A percentile compares a stretch with the other conserved stretches of the same genome.
Evolutionary conservation across 1,139 yeast genomes (phyloP).

Genomic region (Hyphopichia burtonii): DNA sequence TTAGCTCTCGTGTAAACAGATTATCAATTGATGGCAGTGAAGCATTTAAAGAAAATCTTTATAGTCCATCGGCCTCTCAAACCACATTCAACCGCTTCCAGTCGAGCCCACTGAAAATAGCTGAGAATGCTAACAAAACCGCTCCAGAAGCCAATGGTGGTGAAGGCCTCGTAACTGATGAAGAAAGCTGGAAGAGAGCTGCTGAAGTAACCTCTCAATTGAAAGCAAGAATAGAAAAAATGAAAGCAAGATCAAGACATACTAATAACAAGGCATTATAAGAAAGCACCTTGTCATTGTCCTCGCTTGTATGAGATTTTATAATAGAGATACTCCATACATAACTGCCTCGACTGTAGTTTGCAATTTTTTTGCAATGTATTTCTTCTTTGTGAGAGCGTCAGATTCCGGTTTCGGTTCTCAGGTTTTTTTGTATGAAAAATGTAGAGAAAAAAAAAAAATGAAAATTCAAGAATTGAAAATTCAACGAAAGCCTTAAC

Average conservation of each 20-base stretch:
- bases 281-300: neutral
- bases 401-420: conserved; percentile 1
- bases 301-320: neutral
- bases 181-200: conserved; percentile 85
- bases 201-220: conserved; percentile 85
- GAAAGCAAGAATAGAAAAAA: conserved; percentile 83
- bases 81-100: conserved; percentile 11
- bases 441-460: neutral
- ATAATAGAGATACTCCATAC: too few species aligned
- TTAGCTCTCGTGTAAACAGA: conserved; percentile 45
- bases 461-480: neutral
- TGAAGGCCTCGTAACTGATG: conserved; percentile 30
- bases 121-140: conserved; percentile 12
- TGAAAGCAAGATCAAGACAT: conserved; percentile 65
- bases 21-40: conserved; percentile 41
- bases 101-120: conserved; percentile 17
- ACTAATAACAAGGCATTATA: conserved; percentile 4
- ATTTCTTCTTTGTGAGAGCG: neutral
- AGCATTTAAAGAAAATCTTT: conserved; percentile 15
- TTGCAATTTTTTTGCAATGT: conserved; percentile 1
- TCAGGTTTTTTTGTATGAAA: neutral
- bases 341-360: too few species aligned
- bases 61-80: conserved; percentile 7
- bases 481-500: too few species aligned
- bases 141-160: conserved; percentile 22